Percentiles rank a stretch among this genome's conserved stretches.
phyloP scores from a whole-genome alignment of 2,329 filamentous ascomycete genomes.

The Septoria linicola region DNA sequence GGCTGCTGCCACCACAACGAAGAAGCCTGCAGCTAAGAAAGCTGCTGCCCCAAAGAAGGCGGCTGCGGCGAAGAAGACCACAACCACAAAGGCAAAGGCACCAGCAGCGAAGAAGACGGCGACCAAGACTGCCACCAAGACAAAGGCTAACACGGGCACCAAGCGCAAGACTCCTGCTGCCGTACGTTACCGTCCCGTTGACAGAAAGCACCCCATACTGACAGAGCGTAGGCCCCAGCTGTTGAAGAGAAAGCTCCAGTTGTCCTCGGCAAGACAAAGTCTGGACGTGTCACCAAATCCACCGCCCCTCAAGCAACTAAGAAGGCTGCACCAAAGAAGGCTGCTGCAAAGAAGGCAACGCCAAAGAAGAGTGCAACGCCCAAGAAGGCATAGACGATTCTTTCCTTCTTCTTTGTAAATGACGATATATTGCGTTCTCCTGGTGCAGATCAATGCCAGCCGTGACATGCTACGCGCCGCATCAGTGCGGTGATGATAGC shows the following conservation, averaged over 20 bases:
- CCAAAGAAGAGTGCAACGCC: conserved; percentile 48
- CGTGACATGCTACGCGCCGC: conserved; percentile 11
- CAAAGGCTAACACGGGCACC: conserved; percentile 49
- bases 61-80: conserved; percentile 53
- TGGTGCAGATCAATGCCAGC: conserved; percentile 9
- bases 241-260: conserved; percentile 66
- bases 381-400: conserved; percentile 32
- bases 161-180: conserved; percentile 44
- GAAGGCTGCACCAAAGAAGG: conserved; percentile 42
- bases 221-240: conserved; percentile 56
- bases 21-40: conserved; percentile 37
- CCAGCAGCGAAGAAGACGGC: conserved; percentile 40
- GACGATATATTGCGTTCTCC: conserved; percentile 9
- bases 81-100: conserved; percentile 44
- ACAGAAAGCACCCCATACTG: conserved; percentile 16
- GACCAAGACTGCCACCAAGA: conserved; percentile 37
- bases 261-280: conserved; percentile 77
- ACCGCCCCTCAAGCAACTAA: conserved; percentile 51
- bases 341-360: conserved; percentile 42
- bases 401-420: conserved; percentile 12
- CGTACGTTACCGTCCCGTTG: conserved; percentile 25
- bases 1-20: conserved; percentile 40
- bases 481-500: conserved; percentile 4
- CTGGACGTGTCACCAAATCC: conserved; percentile 77
- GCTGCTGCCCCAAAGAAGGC: conserved; percentile 53